Base-by-base conservation (phyloP, 2,329 filamentous ascomycete species). In the Clonostachys rhizophaga region DNA sequence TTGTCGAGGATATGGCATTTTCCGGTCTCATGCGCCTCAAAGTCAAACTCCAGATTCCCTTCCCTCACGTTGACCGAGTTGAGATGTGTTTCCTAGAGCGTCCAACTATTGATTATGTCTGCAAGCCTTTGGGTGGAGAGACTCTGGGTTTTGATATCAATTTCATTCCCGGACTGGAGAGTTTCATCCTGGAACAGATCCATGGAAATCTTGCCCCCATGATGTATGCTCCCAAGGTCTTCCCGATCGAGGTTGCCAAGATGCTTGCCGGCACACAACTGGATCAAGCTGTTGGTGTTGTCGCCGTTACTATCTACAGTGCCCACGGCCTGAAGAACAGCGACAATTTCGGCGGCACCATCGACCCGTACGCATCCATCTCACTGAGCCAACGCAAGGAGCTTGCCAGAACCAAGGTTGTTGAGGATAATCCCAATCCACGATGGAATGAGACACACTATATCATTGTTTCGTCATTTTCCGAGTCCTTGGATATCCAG, bases 101-200 rank as follows among this genome's bases (percentile, higher is more conserved):
- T 34, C 94, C 94, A 3, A 84, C 80, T 2, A 91, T 99, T 54
- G 94, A 99, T 69, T 99, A 97, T 62, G 91, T 95, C 49, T 96
- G 94, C 78, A 99, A 99, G 67, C 94, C 94, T 4, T 80, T 99
- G 13, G 94, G 94, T 56, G 95, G 95, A 50, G 94, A 99, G 51
- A 91, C 81, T 4, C 89, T 99, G 54, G 94, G 94, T 37, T 96
- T 99, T 63, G 94, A 99, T 61, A 97, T 99, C 76, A 97, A 96
- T 71, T 96, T 99, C 68, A 95, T 99, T 55, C 94, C 94, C 16
- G 92, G 92, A 56, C 78, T 99, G 20, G 91, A 97, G 66, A 80
- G 67, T 48, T 99, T 99, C 68, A 99, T 99, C 58, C 84, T 89
- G 63, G 94, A 99, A 58, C 90, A 95, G 70, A 95, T 99, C 46